These are phyloP conservation scores for Diospyros kaki DNA, from an alignment of 148 eudicot genomes.

Conservation along the genomic window DNA sequence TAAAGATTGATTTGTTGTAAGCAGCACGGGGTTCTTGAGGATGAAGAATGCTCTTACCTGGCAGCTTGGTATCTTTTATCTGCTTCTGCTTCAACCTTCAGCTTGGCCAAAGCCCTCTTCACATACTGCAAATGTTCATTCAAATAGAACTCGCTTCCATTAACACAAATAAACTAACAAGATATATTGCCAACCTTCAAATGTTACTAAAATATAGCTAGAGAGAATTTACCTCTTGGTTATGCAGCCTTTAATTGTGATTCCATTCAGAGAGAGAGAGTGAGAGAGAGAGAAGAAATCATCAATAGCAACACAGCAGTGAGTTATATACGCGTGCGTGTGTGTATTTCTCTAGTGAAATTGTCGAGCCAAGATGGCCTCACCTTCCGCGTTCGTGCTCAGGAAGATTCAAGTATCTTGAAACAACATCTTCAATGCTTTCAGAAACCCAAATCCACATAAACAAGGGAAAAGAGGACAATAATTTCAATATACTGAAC, in stretches of 20 bases:
- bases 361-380: neutral
- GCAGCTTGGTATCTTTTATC: constrained; percentile 14
- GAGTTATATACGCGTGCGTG: neutral
- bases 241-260: constrained; percentile 28
- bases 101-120: constrained; percentile 32
- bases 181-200: neutral
- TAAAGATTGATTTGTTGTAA: too few species aligned
- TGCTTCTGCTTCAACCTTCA: constrained; percentile 25
- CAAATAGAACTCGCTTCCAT: too few species aligned
- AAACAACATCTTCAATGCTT: constrained; percentile 49
- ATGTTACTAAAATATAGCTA: neutral
- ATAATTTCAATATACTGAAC: neutral
- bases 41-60: constrained; percentile 14
- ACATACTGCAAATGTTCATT: constrained; percentile 25
- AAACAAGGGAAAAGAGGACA: neutral
- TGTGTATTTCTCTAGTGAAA: neutral
- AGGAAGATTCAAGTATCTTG: constrained; percentile 43
- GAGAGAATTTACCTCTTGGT: constrained; percentile 36
- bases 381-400: constrained; percentile 59
- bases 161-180: neutral
- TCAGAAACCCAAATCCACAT: neutral
- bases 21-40: neutral
- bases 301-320: constrained; percentile 3
- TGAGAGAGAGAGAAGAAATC: neutral
- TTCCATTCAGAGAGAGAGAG: constrained; percentile 4